Base-by-base conservation (phyloP, 2,329 filamentous ascomycete genomes). In the Sphaceloma murrayae region DNA sequence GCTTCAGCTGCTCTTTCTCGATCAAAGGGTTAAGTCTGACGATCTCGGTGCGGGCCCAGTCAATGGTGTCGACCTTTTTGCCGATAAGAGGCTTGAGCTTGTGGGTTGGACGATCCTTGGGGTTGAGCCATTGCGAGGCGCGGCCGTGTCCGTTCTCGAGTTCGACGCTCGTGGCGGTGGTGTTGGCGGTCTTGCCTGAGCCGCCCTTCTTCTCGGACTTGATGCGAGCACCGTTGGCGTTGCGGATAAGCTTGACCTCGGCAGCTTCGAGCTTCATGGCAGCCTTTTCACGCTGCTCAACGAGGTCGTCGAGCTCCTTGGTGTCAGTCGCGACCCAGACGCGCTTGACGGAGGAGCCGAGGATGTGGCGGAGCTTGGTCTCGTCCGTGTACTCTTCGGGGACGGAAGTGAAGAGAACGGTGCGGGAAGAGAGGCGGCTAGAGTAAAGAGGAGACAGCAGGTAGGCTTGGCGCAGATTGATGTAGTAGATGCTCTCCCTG, bases 391-490 rank as follows among this genome's bases (percentile, higher is more conserved):
- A 94, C 5, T 78, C 68, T 14, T 78, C 67, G 2, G 89, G 89
- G 1, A 95, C 86, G 2, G 85, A 82, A 2, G 86, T 82, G 62
- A 94, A 87, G 9, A 98, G 77, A 1, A 96, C 83, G 1, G 88
- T 95, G 44, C 86, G 79, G 2, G 88, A 89, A 2, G 89, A 95
- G 34, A 95, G 78, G 46, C 88, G 83, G 56, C 80, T 82, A 43
- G 86, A 75, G 60, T 93, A 93, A 36, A 84, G 70, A 8, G 87
- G 86, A 8, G 86, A 88, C 45, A 93, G 75, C 30, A 93, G 76
- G 65, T 93, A 95, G 0, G 89, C 89, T 65, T 96, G 89, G 51
- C 88, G 83, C 42, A 96, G 66, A 57, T 93, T 94, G 68, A 95
- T 82, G 64, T 85, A 94, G 72, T 81, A 94, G 54, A 96, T 82